phyloP scores from a whole-genome alignment of 140 eudicot species.

The Ambrosia hybrid region DNA sequence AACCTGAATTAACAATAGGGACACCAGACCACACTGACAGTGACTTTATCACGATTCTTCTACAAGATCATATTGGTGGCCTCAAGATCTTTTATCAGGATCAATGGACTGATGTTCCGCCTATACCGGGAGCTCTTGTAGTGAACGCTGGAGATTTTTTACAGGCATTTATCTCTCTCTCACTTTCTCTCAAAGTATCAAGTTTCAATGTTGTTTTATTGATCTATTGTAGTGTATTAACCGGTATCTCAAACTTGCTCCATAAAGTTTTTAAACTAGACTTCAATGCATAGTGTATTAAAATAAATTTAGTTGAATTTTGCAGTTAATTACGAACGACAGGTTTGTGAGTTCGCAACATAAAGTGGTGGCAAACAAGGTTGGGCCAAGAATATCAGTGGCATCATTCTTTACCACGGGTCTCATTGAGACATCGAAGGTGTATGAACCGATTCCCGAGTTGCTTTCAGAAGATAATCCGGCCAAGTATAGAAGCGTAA shows the following conservation, averaged over 20 bases:
- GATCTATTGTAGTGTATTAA: too few species aligned
- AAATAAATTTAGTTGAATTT: too few species aligned
- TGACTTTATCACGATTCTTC: slow-evolving; percentile 29
- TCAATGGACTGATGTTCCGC: slow-evolving; percentile 34
- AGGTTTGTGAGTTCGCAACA: slow-evolving; percentile 60
- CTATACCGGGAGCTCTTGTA: slow-evolving; percentile 30
- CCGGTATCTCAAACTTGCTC: too few species aligned
- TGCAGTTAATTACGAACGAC: slow-evolving; percentile 37
- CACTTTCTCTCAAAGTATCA: background rate
- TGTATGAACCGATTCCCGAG: slow-evolving; percentile 51
- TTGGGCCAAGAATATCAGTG: slow-evolving; percentile 60
- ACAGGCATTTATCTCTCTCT: slow-evolving; percentile 8
- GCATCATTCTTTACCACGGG: slow-evolving; percentile 45
- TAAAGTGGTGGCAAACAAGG: slow-evolving; percentile 54
- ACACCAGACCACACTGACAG: slow-evolving; percentile 8
- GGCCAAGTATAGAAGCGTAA: slow-evolving; percentile 36
- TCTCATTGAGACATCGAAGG: background rate
- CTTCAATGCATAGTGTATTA: too few species aligned
- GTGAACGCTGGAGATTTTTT: slow-evolving; percentile 28
- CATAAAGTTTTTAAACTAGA: too few species aligned
- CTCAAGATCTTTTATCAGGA: slow-evolving; percentile 27
- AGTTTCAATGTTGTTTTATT: background rate
- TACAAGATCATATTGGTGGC: slow-evolving; percentile 36
- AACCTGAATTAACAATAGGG: slow-evolving; percentile 33
- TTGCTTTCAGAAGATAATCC: slow-evolving; percentile 51